Evolutionary conservation across 2,329 filamentous ascomycete genomes (phyloP).

Genomic region (Coniochaeta pulveracea): DNA sequence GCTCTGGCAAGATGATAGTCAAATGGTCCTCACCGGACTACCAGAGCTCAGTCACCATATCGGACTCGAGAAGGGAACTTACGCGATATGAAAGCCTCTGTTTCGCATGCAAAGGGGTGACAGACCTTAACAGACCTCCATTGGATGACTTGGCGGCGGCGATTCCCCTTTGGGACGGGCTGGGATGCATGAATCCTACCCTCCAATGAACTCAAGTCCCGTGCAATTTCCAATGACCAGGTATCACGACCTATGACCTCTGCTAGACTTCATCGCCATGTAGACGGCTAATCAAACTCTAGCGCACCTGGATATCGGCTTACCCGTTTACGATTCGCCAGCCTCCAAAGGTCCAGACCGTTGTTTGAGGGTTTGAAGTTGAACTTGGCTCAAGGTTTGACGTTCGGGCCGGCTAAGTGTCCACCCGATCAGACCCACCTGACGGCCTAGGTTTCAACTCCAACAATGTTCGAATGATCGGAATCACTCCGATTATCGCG

Average conservation of each 20-base stretch:
- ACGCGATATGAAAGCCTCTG: not conserved
- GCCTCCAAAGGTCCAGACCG: not conserved
- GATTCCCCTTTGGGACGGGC: not conserved
- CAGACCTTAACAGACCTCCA: not conserved
- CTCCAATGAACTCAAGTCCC: not conserved
- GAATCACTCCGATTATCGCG: no score
- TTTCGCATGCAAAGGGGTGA: not conserved
- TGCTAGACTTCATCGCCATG: no score
- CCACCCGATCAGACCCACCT: not conserved
- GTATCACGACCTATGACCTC: not conserved
- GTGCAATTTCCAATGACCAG: slow-evolving; percentile 3
- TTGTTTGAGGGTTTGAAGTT: not conserved
- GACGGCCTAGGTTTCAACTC: not conserved
- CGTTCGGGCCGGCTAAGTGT: not conserved
- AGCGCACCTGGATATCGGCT: not conserved
- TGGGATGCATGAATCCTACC: not conserved
- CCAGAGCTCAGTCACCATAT: no score
- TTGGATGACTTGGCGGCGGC: not conserved
- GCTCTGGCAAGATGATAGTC: not conserved
- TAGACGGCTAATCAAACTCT: no score
- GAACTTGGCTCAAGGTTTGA: not conserved
- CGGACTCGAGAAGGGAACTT: not conserved
- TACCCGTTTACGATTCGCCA: not conserved
- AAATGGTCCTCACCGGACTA: not conserved
- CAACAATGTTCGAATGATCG: not conserved